Evolutionary conservation across 495 filamentous ascomycete genomes (phyloP).

Genomic region (Astrothelium macrocarpum): DNA sequence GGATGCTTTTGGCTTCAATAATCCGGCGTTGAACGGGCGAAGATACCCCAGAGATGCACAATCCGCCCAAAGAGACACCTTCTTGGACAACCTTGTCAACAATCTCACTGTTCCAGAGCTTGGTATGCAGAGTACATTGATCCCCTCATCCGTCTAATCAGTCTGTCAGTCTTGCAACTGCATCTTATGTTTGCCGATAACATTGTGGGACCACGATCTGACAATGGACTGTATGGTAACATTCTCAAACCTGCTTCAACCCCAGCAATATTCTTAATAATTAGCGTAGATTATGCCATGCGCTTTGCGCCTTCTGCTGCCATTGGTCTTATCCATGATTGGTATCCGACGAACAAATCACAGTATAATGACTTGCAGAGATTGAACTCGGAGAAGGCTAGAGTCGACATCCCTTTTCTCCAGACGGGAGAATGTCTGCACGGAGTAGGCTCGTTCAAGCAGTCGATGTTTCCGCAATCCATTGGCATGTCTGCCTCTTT

Average conservation of each 20-base stretch:
- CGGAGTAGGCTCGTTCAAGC: slow-evolving; percentile 35
- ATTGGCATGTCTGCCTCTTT: slow-evolving; percentile 32
- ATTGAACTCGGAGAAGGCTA: slow-evolving; percentile 28
- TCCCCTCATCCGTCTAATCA: neutral
- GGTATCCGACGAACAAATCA: slow-evolving; percentile 32
- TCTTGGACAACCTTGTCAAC: slow-evolving; percentile 10
- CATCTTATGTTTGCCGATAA: slow-evolving; percentile 39
- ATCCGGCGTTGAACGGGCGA: neutral
- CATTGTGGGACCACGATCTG: slow-evolving; percentile 33
- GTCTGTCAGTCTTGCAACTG: slow-evolving; percentile 25
- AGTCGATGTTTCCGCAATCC: slow-evolving; percentile 35
- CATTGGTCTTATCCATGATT: slow-evolving; percentile 12
- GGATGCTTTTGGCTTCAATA: neutral
- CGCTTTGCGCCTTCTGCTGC: slow-evolving; percentile 4
- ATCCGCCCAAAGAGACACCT: slow-evolving; percentile 6
- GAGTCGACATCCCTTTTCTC: slow-evolving; percentile 31
- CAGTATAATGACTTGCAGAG: slow-evolving; percentile 34
- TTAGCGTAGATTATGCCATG: slow-evolving; percentile 13
- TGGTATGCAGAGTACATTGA: slow-evolving; percentile 10
- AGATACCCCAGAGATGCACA: neutral
- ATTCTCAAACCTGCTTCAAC: neutral
- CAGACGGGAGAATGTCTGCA: slow-evolving; percentile 36
- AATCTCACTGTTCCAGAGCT: slow-evolving; percentile 17
- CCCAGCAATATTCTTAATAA: neutral
- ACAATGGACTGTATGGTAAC: slow-evolving; percentile 33